Evolutionary conservation across 345 rosid species (phyloP).

Genomic region (Trapa bicornis): DNA sequence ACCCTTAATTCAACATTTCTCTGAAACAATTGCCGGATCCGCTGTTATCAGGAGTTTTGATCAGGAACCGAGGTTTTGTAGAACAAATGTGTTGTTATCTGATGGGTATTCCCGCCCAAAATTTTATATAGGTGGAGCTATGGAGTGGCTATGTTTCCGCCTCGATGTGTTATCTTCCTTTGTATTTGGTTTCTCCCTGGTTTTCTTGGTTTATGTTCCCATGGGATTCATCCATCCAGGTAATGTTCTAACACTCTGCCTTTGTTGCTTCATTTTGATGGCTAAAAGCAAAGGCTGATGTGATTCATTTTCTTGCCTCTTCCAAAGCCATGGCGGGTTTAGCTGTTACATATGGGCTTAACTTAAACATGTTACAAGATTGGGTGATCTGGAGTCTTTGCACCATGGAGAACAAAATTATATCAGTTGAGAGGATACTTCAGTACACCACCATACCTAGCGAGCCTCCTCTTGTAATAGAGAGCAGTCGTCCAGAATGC

Average conservation of each 20-base stretch:
- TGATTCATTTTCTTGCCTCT: slow-evolving; percentile 42
- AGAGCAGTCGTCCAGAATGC: slow-evolving; percentile 32
- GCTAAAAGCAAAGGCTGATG: slow-evolving; percentile 2
- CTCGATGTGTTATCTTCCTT: slow-evolving; percentile 44
- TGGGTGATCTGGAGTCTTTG: slow-evolving; percentile 13
- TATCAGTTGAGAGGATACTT: slow-evolving; percentile 18
- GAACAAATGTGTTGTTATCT: slow-evolving; percentile 35
- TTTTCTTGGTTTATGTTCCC: slow-evolving; percentile 46
- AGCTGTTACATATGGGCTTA: slow-evolving; percentile 15
- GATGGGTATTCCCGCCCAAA: slow-evolving; percentile 45
- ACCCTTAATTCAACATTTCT: slow-evolving; percentile 59
- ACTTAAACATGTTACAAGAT: slow-evolving; percentile 13
- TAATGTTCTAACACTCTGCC: slow-evolving; percentile 7
- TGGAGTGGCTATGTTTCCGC: slow-evolving; percentile 72
- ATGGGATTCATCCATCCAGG: slow-evolving; percentile 49
- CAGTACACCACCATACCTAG: slow-evolving; percentile 57
- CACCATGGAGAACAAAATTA: slow-evolving; percentile 14
- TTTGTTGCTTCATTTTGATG: neutral
- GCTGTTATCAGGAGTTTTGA: slow-evolving; percentile 61
- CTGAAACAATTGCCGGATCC: slow-evolving; percentile 63
- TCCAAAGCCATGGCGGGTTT: slow-evolving; percentile 15
- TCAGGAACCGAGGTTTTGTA: slow-evolving; percentile 48
- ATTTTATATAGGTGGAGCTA: slow-evolving; percentile 39
- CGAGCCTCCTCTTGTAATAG: slow-evolving; percentile 71
- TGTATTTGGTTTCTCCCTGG: slow-evolving; percentile 44